Percentiles rank a stretch among this genome's conserved stretches.
Evolutionary conservation across 2,329 filamentous ascomycete species (phyloP).

Genomic region (Drechslerella stenobrocha): DNA sequence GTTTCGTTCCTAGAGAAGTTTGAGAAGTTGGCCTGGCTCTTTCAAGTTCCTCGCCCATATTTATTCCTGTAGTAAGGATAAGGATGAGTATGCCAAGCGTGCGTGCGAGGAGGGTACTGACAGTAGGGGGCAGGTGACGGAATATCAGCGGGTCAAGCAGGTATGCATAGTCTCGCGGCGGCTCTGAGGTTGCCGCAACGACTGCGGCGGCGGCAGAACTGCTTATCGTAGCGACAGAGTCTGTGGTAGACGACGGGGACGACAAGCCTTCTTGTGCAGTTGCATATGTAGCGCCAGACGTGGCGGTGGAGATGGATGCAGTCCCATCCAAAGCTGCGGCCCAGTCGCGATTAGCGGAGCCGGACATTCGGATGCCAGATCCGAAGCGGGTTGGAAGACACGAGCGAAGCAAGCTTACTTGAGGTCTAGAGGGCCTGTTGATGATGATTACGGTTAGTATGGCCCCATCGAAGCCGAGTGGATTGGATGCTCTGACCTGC

Average conservation of each 20-base stretch:
- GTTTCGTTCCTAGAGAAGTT: conserved; percentile 65
- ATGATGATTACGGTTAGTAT: conserved; percentile 2
- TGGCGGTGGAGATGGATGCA: conserved; percentile 32
- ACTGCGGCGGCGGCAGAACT: conserved; percentile 3
- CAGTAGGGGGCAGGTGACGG: conserved; percentile 33
- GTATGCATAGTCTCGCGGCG: conserved; percentile 37
- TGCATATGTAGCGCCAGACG: conserved; percentile 33
- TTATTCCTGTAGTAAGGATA: not conserved
- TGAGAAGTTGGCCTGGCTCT: conserved; percentile 63
- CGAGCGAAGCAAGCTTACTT: conserved; percentile 34
- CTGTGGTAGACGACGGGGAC: conserved; percentile 32
- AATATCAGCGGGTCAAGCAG: conserved; percentile 42
- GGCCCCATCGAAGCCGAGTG: not conserved
- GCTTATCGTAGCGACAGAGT: conserved; percentile 28
- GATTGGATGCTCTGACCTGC: conserved; percentile 12
- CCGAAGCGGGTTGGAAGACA: no score
- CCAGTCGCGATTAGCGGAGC: conserved; percentile 8
- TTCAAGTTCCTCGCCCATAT: conserved; percentile 9
- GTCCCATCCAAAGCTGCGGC: conserved; percentile 34
- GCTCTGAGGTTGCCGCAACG: conserved; percentile 9
- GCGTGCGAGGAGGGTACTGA: conserved; percentile 15
- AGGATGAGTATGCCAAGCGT: not conserved
- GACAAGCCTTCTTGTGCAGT: conserved; percentile 36
- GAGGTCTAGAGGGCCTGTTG: conserved; percentile 38
- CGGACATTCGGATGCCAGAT: no score